Conservation (phyloP, 2,329 filamentous ascomycete species). For the Paracorniculantispora psalliotae region DNA sequence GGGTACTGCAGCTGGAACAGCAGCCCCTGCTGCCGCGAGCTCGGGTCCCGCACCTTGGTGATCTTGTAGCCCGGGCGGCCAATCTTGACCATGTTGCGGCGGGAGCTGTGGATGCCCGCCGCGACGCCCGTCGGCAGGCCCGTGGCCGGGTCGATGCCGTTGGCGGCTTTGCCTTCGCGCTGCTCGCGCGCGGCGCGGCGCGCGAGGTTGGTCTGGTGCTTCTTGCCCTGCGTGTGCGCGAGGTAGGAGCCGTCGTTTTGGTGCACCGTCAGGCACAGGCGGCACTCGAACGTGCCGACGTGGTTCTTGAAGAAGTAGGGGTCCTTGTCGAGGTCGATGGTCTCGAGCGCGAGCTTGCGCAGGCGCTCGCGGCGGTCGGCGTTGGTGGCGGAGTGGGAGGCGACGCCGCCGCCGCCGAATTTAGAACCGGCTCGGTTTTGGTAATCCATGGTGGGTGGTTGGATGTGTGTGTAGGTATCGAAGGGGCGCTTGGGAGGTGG, state of each 20-base stretch:
- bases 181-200: constrained; percentile 93
- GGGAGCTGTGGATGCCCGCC: constrained; percentile 62
- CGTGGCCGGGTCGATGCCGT: constrained; percentile 56
- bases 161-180: constrained; percentile 70
- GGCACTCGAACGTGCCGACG: constrained; percentile 95
- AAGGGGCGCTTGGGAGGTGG: neutral
- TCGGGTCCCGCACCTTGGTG: constrained; percentile 86
- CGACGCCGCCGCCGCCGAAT: constrained; percentile 95
- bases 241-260: constrained; percentile 99
- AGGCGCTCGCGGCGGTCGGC: constrained; percentile 95
- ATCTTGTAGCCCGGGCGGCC: constrained; percentile 96
- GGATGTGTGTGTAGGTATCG: neutral
- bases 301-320: constrained; percentile 99
- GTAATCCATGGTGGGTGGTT: constrained; percentile 52
- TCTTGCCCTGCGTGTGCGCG: constrained; percentile 95
- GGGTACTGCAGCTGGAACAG: constrained; percentile 97
- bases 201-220: constrained; percentile 97
- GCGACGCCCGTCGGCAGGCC: constrained; percentile 70
- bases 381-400: constrained; percentile 88
- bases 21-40: constrained; percentile 82
- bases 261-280: constrained; percentile 93
- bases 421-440: constrained; percentile 96
- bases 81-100: constrained; percentile 87
- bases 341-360: constrained; percentile 95
- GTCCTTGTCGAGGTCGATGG: constrained; percentile 98